phyloP scores from a whole-genome alignment of 352 stramenopile species.

The Globisporangium uncinulatum region DNA sequence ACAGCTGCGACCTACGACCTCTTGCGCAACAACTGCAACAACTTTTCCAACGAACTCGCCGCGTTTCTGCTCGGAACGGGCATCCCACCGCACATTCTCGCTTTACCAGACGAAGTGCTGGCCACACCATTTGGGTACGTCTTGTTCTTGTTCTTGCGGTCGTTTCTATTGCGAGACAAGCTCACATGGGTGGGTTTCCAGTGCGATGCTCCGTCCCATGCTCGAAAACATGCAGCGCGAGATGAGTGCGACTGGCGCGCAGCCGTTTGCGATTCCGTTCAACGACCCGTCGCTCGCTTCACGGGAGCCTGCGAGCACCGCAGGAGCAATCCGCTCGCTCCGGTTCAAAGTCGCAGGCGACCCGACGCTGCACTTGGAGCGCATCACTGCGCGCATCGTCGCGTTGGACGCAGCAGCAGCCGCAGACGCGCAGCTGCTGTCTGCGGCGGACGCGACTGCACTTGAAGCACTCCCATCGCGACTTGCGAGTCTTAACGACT shows the following conservation, averaged over 20 bases:
- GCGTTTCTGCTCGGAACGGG: constrained; percentile 81
- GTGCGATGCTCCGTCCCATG: constrained; percentile 76
- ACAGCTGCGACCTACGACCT: constrained; percentile 91
- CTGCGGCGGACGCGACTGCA: constrained; percentile 20
- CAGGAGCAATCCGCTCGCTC: constrained; percentile 23
- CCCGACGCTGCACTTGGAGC: constrained; percentile 41
- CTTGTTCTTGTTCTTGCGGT: constrained; percentile 1
- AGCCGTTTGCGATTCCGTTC: constrained; percentile 68
- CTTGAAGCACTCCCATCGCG: constrained; percentile 24
- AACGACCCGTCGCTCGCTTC: constrained; percentile 44
- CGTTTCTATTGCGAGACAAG: too few relatives aligned
- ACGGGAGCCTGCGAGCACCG: not conserved
- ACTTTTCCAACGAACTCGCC: constrained; percentile 91
- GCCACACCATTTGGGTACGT: constrained; percentile 86
- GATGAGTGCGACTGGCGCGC: constrained; percentile 47
- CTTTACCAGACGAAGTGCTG: constrained; percentile 86
- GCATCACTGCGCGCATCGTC: constrained; percentile 37
- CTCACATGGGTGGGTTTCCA: constrained; percentile 9
- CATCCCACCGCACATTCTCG: constrained; percentile 90
- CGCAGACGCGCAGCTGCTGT: constrained; percentile 16
- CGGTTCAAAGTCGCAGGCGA: constrained; percentile 52
- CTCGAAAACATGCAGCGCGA: constrained; percentile 80
- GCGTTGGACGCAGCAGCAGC: constrained; percentile 19
- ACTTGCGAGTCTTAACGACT: constrained; percentile 4
- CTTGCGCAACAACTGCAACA: constrained; percentile 96